A percentile compares a stretch with the other conserved stretches of the same genome.
phyloP scores from a whole-genome alignment of 805 yeast species.

The Saturnispora bothae region DNA sequence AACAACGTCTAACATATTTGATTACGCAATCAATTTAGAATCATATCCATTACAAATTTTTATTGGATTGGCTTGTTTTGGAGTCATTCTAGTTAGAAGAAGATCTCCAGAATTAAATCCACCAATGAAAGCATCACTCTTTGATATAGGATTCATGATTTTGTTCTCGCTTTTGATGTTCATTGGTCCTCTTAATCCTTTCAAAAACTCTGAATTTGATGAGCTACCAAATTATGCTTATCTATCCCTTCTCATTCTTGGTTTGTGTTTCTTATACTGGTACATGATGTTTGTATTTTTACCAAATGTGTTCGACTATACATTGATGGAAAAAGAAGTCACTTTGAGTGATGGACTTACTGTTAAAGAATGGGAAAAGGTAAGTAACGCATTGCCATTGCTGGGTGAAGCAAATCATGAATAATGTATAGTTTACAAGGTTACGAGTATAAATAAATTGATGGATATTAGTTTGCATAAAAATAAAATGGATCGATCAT shows the following conservation, averaged over 20 bases:
- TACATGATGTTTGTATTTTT: slow-evolving; percentile 35
- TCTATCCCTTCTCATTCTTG: slow-evolving; percentile 33
- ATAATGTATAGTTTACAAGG: slow-evolving; percentile 1
- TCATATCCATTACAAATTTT: slow-evolving; percentile 43
- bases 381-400: slow-evolving; percentile 6
- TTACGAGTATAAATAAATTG: too few relatives aligned
- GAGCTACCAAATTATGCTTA: slow-evolving; percentile 42
- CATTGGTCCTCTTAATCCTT: slow-evolving; percentile 41
- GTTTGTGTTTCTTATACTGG: slow-evolving; percentile 46
- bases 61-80: slow-evolving; percentile 42
- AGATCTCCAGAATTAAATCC: slow-evolving; percentile 40
- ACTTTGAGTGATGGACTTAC: slow-evolving; percentile 47
- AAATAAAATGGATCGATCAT: too few relatives aligned
- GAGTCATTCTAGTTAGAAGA: slow-evolving; percentile 44
- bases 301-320: slow-evolving; percentile 40
- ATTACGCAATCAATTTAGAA: slow-evolving; percentile 41
- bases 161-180: slow-evolving; percentile 37
- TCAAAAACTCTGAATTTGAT: slow-evolving; percentile 21
- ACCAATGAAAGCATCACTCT: slow-evolving; percentile 38
- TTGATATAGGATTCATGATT: slow-evolving; percentile 39
- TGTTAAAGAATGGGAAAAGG: slow-evolving; percentile 46
- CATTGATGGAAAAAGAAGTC: slow-evolving; percentile 31
- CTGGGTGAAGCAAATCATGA: not conserved
- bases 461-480: too few relatives aligned
- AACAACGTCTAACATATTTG: slow-evolving; percentile 38